These are phyloP conservation scores for Salix purpurea DNA, from an alignment of 345 rosid species.

Conservation along the genomic window DNA sequence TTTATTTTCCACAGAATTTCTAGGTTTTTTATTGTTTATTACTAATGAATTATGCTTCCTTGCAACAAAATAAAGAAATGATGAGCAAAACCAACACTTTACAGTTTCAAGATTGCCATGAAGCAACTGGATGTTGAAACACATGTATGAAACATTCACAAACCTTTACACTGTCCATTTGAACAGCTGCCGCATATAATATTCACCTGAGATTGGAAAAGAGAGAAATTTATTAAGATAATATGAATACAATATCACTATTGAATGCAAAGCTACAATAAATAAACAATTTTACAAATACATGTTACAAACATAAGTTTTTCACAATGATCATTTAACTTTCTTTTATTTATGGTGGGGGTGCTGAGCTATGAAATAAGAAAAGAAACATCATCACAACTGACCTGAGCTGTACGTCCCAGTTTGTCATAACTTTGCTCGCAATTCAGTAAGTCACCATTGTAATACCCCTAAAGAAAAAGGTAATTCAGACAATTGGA, in stretches of 20 bases:
- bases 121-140: constrained; percentile 11
- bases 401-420: constrained; percentile 92
- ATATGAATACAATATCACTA: not conserved
- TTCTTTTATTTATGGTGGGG: not conserved
- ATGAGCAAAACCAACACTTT: not conserved
- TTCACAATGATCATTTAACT: not conserved
- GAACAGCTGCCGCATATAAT: constrained; percentile 75
- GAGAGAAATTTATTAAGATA: not conserved
- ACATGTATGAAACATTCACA: constrained; percentile 19
- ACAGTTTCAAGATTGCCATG: not conserved
- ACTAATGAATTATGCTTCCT: not conserved
- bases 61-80: not conserved
- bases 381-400: not conserved
- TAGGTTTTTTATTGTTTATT: not conserved
- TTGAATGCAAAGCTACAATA: constrained; percentile 2
- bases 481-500: not conserved
- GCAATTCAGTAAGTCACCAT: constrained; percentile 71
- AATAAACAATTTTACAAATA: not conserved
- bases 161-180: constrained; percentile 80
- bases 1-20: not conserved
- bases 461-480: constrained; percentile 58
- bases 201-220: constrained; percentile 56
- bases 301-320: not conserved
- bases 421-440: constrained; percentile 76
- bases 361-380: not conserved